These are phyloP conservation scores for Meyerozyma sp. DNA, from an alignment of 1,139 yeast genomes.

Conservation along the genomic window DNA sequence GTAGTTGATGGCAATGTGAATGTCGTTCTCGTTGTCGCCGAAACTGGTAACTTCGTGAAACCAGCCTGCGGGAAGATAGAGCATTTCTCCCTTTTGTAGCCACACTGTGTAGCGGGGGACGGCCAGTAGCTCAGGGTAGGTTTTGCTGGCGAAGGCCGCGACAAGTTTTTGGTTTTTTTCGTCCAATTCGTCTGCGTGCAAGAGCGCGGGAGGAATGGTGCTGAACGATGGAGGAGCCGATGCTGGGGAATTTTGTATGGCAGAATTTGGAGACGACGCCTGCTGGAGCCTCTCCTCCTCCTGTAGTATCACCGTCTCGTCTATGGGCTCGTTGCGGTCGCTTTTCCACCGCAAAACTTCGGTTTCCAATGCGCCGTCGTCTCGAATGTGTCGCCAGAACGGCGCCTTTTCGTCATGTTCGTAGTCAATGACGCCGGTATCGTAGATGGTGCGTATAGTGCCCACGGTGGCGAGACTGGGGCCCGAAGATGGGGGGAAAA, in stretches of 20 bases:
- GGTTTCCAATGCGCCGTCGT: constrained; percentile 55
- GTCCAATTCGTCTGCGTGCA: constrained; percentile 53
- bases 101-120: constrained; percentile 40
- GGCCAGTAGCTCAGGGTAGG: constrained; percentile 45
- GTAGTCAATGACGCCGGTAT: constrained; percentile 67
- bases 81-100: constrained; percentile 58
- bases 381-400: constrained; percentile 51
- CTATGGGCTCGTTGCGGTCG: constrained; percentile 5
- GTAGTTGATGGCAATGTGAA: constrained; percentile 63
- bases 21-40: constrained; percentile 26
- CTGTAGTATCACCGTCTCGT: constrained; percentile 10
- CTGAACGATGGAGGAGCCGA: constrained; percentile 62
- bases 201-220: constrained; percentile 52
- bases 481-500: constrained; percentile 60
- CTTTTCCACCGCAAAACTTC: constrained; percentile 40
- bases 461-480: constrained; percentile 57
- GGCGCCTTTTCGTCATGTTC: constrained; percentile 47
- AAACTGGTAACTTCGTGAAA: constrained; percentile 77
- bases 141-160: constrained; percentile 20
- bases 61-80: constrained; percentile 75
- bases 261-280: too few relatives aligned
- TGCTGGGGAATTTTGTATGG: constrained; percentile 3
- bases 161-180: constrained; percentile 16
- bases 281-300: constrained; percentile 10
- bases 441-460: constrained; percentile 39